Evolutionary conservation across 1,284 basidiomycete genomes (phyloP).

Genomic region (Ceratobasidium sp.): DNA sequence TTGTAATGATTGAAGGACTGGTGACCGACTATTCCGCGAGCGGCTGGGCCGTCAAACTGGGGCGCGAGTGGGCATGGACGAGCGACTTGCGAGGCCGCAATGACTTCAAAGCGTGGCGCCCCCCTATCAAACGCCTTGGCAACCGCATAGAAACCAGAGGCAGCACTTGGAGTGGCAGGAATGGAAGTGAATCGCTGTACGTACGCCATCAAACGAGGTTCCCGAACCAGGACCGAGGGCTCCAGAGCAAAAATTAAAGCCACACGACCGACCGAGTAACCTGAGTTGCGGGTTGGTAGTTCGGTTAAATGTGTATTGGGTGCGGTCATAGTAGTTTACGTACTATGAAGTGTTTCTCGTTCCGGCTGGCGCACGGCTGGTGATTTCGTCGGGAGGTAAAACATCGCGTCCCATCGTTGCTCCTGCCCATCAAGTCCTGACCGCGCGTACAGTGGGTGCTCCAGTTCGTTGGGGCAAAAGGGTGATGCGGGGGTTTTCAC

Average conservation of each 20-base stretch:
- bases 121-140: not conserved
- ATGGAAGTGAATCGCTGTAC: conserved; percentile 1
- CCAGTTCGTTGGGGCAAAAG: not conserved
- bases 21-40: not conserved
- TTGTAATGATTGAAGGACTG: conserved; percentile 3
- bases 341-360: not conserved
- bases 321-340: not conserved
- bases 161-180: not conserved
- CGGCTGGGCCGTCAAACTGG: not conserved
- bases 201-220: not conserved
- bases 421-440: not conserved
- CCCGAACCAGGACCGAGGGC: not conserved
- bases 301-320: not conserved
- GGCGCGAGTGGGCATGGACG: conserved; percentile 19
- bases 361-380: not conserved
- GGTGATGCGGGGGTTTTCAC: not conserved
- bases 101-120: not conserved
- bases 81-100: conserved; percentile 12
- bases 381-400: not conserved
- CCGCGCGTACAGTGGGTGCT: not conserved
- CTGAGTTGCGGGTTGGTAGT: not conserved
- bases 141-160: not conserved
- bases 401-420: not conserved
- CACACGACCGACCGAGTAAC: not conserved
- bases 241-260: not conserved